These are phyloP conservation scores for Lecanoromycetidae sp. DNA, from an alignment of 2,329 filamentous ascomycete species.

Conservation along the genomic window DNA sequence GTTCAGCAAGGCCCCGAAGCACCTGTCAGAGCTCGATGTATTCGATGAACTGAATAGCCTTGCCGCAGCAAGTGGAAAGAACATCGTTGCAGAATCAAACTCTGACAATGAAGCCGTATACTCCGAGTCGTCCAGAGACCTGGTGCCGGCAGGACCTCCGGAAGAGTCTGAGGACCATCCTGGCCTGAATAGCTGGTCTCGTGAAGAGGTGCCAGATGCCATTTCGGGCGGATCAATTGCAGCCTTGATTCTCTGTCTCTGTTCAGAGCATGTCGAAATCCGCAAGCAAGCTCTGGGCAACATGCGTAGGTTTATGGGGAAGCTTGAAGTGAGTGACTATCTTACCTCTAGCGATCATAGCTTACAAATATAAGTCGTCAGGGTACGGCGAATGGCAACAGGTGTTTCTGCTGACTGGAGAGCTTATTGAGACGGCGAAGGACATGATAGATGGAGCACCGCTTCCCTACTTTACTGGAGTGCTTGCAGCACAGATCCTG, in stretches of 20 bases:
- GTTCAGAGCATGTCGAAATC: conserved; percentile 61
- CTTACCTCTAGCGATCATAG: not conserved
- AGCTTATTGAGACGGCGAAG: conserved; percentile 63
- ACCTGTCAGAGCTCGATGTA: not conserved
- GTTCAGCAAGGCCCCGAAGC: conserved; percentile 24
- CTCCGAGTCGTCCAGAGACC: not conserved
- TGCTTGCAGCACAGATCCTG: conserved; percentile 61
- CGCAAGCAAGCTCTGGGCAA: conserved; percentile 64
- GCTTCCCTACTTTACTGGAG: conserved; percentile 61
- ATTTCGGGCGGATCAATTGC: conserved; percentile 64
- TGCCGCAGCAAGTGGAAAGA: not conserved
- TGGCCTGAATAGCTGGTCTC: conserved; percentile 50
- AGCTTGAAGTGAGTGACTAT: conserved; percentile 31
- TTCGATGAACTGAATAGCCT: not conserved
- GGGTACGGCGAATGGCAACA: conserved; percentile 64
- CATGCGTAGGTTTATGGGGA: conserved; percentile 46
- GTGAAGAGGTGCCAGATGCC: conserved; percentile 65
- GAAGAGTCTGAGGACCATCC: conserved; percentile 30
- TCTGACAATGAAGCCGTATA: not conserved
- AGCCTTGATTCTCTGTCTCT: conserved; percentile 61
- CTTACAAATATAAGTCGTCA: conserved; percentile 39
- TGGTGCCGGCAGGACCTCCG: conserved; percentile 4
- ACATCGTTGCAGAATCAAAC: not conserved
- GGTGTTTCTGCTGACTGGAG: conserved; percentile 66
- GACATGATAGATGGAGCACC: conserved; percentile 42